These are phyloP conservation scores for Cornus suecica DNA, from an alignment of 148 eudicot species.

Conservation along the genomic window DNA sequence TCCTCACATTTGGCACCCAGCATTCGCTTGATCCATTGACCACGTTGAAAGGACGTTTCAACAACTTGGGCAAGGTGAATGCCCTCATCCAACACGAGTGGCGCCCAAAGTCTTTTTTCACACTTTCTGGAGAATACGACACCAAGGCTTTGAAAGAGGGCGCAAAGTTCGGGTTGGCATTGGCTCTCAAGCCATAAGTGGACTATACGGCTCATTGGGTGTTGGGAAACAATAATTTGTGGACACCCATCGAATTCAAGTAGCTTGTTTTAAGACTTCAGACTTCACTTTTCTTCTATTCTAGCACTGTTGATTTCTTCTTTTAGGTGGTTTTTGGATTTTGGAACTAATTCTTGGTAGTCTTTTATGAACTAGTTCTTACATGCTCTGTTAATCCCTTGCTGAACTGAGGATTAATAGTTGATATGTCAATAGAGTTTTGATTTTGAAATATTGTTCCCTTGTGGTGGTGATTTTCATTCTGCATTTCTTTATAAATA, in stretches of 20 bases:
- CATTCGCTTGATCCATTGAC: conserved; percentile 52
- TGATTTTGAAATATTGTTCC: not conserved
- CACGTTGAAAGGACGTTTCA: conserved; percentile 48
- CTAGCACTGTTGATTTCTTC: not conserved
- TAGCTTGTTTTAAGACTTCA: not conserved
- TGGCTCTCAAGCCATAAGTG: conserved; percentile 50
- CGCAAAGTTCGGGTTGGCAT: conserved; percentile 62
- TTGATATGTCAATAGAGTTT: not conserved
- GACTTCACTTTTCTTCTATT: too few relatives aligned
- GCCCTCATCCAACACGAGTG: conserved; percentile 64
- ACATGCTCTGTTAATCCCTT: not conserved
- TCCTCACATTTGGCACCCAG: conserved; percentile 55
- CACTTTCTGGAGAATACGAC: conserved; percentile 65
- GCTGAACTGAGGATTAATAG: conserved; percentile 4
- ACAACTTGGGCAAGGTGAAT: conserved; percentile 53
- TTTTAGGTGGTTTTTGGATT: conserved; percentile 2
- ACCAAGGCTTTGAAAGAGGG: conserved; percentile 56
- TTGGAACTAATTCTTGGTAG: not conserved
- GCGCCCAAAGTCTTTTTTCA: conserved; percentile 61
- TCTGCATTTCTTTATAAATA: not conserved
- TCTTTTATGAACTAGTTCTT: not conserved
- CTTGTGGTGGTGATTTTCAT: not conserved
- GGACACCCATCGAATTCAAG: not conserved
- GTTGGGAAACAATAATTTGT: not conserved
- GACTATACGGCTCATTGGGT: not conserved